Evolutionary conservation across 257 asterid species (phyloP).

Genomic region (Solanum tarapatanum): DNA sequence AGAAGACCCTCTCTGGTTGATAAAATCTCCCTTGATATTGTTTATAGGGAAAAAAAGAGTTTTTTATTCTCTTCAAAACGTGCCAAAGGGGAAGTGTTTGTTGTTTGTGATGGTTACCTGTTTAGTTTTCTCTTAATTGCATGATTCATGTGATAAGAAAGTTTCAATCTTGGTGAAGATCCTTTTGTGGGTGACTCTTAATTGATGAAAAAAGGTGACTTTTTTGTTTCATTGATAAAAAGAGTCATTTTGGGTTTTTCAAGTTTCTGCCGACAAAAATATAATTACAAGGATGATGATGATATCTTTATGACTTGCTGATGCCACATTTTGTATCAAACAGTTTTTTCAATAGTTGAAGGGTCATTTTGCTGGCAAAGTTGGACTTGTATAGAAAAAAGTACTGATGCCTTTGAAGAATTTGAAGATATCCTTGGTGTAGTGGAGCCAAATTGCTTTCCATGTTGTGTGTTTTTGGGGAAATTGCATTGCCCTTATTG

Average conservation of each 20-base stretch:
- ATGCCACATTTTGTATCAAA: neutral
- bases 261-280: neutral
- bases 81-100: neutral
- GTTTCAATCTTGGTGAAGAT: neutral
- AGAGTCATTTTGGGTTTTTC: neutral
- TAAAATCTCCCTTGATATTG: neutral
- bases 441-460: neutral
- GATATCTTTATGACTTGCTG: neutral
- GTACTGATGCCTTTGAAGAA: neutral
- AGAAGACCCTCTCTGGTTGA: neutral
- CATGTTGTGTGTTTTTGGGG: neutral
- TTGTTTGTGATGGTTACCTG: neutral
- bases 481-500: neutral
- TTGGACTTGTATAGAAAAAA: neutral
- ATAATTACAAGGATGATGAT: neutral
- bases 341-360: neutral
- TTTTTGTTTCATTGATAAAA: neutral
- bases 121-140: neutral
- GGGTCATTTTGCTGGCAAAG: slow-evolving; percentile 5
- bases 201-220: neutral
- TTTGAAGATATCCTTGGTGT: neutral
- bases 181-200: neutral
- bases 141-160: slow-evolving; percentile 10
- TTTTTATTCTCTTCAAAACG: neutral
- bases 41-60: neutral